Base-by-base conservation (phyloP, 1,284 basidiomycete species). In the Ustilago bromivora region DNA sequence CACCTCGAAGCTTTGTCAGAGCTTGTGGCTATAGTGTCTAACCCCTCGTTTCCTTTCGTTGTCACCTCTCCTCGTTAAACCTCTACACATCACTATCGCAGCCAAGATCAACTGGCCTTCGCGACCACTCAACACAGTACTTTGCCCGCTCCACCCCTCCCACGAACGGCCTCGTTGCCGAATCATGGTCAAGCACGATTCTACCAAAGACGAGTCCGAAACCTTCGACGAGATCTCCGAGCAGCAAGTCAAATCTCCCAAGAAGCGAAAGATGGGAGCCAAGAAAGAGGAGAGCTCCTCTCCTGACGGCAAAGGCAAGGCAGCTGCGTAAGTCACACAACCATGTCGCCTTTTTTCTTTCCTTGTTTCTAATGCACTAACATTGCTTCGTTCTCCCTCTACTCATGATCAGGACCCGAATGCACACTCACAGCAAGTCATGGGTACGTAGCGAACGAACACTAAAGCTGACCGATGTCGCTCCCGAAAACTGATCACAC, bases 261-360 rank as follows among this genome's bases (percentile, higher is more conserved):
- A 51, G 49, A 51, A 51, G 49, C 49, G 28, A 7, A 51, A 51
- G 31, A 51, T 31, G 49, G 12, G 23, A 12, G 28, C 49, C n/a
- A 51, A 51, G 49, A 51, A 51, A 51, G 28, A 51, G 15, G 31
- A 32, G 3, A 51, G 49, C 31, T 23, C n/a, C 15, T 51, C 49
- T 12, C 49, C 49, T 46, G 43, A 46, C 49, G n/a, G 28, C 31
- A 51, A 51, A 17, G 12, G 23, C 9, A 51, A 51, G 49, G 9
- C 11, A 11, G 31, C 49, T 28, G 31, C n/a, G 49, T 51, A 51
- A 51, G 49, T 32, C 13, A 23, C 46, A 49, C 10, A 23, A 6
- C 13, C 19, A 10, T 4, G 1, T 5, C n/a, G 8, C 28, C 46
- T 7, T 23, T 49, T 49, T 10, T 49, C 17, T 17, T 15, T 17